Percentiles rank a stretch among this genome's conserved stretches.
Evolutionary conservation across 176 grass and related monocot species (phyloP).

Genomic region (Microstegium vimineum): DNA sequence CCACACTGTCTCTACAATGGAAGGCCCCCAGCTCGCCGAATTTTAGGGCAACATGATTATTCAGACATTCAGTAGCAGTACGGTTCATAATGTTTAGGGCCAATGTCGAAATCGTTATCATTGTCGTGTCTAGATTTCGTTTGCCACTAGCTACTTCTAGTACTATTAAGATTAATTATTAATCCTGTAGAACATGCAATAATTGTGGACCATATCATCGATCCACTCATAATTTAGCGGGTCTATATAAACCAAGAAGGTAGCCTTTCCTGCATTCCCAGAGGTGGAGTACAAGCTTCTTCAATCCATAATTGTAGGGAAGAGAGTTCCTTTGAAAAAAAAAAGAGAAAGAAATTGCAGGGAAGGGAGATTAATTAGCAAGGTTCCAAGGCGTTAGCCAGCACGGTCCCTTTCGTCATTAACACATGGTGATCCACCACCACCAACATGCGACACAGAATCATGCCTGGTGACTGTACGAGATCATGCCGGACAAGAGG

Average conservation of each 20-base stretch:
- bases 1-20: not conserved
- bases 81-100: not conserved
- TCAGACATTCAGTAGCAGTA: not conserved
- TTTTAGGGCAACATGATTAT: not conserved
- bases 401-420: constrained; percentile 42
- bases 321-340: too few species aligned
- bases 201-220: constrained; percentile 7
- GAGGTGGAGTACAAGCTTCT: constrained; percentile 13
- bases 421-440: constrained; percentile 43
- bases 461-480: constrained; percentile 19
- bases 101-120: constrained; percentile 2
- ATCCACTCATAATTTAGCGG: constrained; percentile 26
- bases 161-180: not conserved
- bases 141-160: not conserved
- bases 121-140: constrained; percentile 25
- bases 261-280: constrained; percentile 20
- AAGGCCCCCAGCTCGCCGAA: not conserved
- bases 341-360: too few species aligned
- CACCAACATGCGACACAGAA: constrained; percentile 17
- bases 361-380: constrained; percentile 14
- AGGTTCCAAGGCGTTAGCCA: constrained; percentile 18
- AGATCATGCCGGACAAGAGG: constrained; percentile 17
- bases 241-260: constrained; percentile 21
- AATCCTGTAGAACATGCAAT: constrained; percentile 2
- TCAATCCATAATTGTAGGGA: constrained; percentile 32